Evolutionary conservation across 2,329 filamentous ascomycete genomes (phyloP).

Genomic region (Sclerotinia sclerotiorum): DNA sequence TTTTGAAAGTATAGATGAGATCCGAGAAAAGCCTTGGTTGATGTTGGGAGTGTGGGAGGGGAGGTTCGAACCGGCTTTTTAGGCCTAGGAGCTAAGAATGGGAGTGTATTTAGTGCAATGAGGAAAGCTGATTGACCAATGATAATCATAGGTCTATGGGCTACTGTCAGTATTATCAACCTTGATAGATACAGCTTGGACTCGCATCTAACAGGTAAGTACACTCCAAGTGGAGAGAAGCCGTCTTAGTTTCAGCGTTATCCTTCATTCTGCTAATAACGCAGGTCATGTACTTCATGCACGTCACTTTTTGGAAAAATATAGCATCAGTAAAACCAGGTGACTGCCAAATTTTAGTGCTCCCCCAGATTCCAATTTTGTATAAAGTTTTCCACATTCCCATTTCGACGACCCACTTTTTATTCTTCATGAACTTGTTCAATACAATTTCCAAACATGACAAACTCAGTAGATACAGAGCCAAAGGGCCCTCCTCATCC

Average conservation of each 20-base stretch:
- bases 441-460: background rate
- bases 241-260: background rate
- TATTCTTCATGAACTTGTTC: background rate
- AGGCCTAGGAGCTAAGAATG: too few relatives aligned
- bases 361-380: background rate
- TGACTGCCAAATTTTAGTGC: background rate
- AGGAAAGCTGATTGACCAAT: background rate
- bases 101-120: background rate
- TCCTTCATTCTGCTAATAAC: background rate
- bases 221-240: background rate
- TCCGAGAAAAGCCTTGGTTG: too few relatives aligned
- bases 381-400: background rate
- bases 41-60: background rate
- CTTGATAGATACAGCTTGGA: background rate
- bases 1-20: background rate
- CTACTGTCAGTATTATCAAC: too few relatives aligned
- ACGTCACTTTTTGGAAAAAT: background rate
- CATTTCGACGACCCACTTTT: background rate
- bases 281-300: background rate
- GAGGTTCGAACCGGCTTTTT: background rate
- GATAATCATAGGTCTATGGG: background rate
- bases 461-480: conserved; percentile 31
- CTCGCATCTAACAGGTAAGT: background rate
- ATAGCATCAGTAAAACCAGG: background rate
- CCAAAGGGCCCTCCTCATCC: conserved; percentile 3